phyloP scores from a whole-genome alignment of 257 asterid species.

The Gynochthodes officinalis region DNA sequence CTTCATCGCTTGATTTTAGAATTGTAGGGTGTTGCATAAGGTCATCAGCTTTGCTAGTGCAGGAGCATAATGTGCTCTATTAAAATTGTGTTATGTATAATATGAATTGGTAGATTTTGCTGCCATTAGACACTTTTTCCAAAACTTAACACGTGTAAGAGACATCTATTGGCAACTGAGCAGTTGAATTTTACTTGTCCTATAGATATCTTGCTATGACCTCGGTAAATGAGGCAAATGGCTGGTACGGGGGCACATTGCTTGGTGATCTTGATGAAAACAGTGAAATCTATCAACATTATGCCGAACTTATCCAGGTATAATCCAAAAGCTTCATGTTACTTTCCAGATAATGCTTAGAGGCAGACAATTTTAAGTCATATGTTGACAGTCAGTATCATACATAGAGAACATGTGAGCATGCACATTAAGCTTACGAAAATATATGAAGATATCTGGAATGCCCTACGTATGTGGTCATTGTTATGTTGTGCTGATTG shows the following conservation, averaged over 20 bases:
- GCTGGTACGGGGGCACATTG: conserved; percentile 95
- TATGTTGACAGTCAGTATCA: background rate
- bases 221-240: conserved; percentile 71
- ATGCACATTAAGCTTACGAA: background rate
- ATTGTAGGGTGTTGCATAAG: background rate
- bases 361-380: background rate
- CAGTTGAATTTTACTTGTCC: conserved; percentile 1
- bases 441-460: background rate
- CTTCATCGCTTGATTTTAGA: background rate
- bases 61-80: background rate
- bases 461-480: background rate
- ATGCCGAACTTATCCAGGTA: conserved; percentile 95
- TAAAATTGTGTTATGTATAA: background rate
- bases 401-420: background rate
- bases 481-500: background rate
- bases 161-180: background rate
- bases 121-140: background rate
- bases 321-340: background rate
- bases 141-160: background rate
- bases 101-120: background rate
- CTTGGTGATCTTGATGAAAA: conserved; percentile 88
- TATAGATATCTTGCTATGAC: conserved; percentile 83
- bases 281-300: conserved; percentile 78
- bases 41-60: background rate
- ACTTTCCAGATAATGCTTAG: background rate